Evolutionary conservation across 805 yeast species (phyloP), one percentile per base, ranked within the genome.

Genomic region (Candida namnaoensis): DNA sequence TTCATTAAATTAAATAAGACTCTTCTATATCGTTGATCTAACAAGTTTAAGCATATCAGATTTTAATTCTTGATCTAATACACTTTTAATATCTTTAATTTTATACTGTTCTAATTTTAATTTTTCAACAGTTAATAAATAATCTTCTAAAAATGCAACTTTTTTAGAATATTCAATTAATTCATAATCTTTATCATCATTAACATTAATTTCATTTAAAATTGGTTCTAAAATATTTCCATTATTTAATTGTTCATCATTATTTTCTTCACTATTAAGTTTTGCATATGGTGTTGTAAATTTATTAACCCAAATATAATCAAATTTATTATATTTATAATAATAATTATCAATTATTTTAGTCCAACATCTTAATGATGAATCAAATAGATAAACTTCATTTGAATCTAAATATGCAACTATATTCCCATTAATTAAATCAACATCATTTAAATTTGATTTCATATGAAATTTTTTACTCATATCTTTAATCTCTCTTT

Each of bases 351-450:
- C 82, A 19, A 76, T 44, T 0, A 68, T 51, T 43, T 60, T 68
- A 1, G 62, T 54, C 86, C 86, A 80, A 10, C 59, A 53, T 41
- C 54, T 59, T 42, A 79, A 47, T 6, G 57, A 64, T 2, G 44
- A n/a, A 7, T 72, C 68, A 49, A 64, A 80, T 11, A 56, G 49
- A 51, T 58, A 78, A 0, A 71, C 66, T 34, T 67, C 68, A 36
- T 53, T 48, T 37, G 57, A 58, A 6, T 61, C 65, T 34, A 76
- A 44, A 26, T 64, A 53, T 1, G 76, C 64, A 11, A 67, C 73
- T 9, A 63, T 40, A 0, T 80, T 80, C 24, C 57, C 54, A 5
- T 46, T 44, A 28, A 60, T 56, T 1, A 74, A 38, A 13, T 70
- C 74, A 28, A 69, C 39, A 33, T 53, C 52, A 24, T 47, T 41